Percentiles rank a stretch among this genome's conserved stretches.
Evolutionary conservation across 2,329 filamentous ascomycete species (phyloP).

Genomic region (Arachnopeziza araneosa): DNA sequence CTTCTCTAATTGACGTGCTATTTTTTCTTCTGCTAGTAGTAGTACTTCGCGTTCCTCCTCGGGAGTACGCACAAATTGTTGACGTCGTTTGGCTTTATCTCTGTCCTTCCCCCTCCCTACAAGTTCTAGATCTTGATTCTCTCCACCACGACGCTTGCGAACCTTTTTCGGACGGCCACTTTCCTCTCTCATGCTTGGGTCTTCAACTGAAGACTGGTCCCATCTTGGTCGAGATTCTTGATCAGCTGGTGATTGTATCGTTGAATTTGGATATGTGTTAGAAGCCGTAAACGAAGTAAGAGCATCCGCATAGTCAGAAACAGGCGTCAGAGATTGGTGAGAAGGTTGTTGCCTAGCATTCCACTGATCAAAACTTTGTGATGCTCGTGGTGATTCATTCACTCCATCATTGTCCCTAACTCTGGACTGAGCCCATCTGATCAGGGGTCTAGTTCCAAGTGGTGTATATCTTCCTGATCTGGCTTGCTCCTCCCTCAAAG

Average conservation of each 20-base stretch:
- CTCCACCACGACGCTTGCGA: slow-evolving; percentile 2
- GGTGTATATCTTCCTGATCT: slow-evolving; percentile 21
- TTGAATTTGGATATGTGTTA: background rate
- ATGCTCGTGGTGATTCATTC: background rate
- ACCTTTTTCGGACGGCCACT: slow-evolving; percentile 3
- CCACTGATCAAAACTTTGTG: background rate
- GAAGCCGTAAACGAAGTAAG: background rate
- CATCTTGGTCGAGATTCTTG: background rate
- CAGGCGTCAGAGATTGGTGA: background rate
- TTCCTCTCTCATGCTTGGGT: background rate
- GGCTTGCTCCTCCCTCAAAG: slow-evolving; percentile 24
- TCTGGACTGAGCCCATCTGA: background rate
- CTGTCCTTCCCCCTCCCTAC: slow-evolving; percentile 23
- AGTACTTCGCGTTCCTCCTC: slow-evolving; percentile 30
- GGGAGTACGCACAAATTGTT: slow-evolving; percentile 23
- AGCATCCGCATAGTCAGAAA: background rate
- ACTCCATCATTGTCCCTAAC: background rate
- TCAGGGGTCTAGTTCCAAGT: slow-evolving; percentile 4
- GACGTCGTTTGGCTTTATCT: slow-evolving; percentile 27
- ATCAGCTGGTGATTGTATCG: background rate
- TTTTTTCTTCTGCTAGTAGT: slow-evolving; percentile 38
- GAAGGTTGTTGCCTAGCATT: background rate
- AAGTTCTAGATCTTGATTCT: slow-evolving; percentile 3
- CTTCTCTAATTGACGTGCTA: slow-evolving; percentile 30
- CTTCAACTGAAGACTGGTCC: background rate